These are phyloP conservation scores for Schwanniomyces pseudopolymorphus DNA, from an alignment of 805 yeast genomes.

Conservation along the genomic window DNA sequence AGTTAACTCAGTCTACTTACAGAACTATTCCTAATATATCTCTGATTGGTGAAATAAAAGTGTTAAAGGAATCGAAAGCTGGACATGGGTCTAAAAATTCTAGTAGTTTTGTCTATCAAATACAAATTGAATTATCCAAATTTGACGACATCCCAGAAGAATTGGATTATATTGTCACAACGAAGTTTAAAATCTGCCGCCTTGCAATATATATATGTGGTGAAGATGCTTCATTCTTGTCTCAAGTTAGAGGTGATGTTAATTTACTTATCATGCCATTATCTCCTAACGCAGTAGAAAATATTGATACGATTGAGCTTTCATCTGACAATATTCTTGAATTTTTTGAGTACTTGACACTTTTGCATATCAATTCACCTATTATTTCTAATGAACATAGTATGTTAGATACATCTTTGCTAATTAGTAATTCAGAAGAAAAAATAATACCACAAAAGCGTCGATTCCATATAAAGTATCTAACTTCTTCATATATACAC, in stretches of 20 bases:
- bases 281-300: background rate
- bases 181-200: background rate
- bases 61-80: constrained; percentile 11
- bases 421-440: background rate
- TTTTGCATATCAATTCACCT: constrained; percentile 15
- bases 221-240: background rate
- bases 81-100: constrained; percentile 19
- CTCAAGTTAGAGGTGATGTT: background rate
- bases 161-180: background rate
- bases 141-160: constrained; percentile 6
- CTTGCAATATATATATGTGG: background rate
- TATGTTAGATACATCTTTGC: background rate
- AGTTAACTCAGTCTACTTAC: constrained; percentile 4
- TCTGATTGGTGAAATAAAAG: constrained; percentile 4
- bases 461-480: background rate
- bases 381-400: background rate
- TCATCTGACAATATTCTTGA: background rate
- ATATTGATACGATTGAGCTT: no score
- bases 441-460: background rate
- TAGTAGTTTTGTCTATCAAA: constrained; percentile 8
- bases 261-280: background rate
- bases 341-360: constrained; percentile 17
- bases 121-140: constrained; percentile 3
- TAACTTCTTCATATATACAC: background rate
- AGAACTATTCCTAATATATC: constrained; percentile 4